These are phyloP conservation scores for Aspergillus hancockii DNA, from an alignment of 495 filamentous ascomycete genomes.

Conservation along the genomic window DNA sequence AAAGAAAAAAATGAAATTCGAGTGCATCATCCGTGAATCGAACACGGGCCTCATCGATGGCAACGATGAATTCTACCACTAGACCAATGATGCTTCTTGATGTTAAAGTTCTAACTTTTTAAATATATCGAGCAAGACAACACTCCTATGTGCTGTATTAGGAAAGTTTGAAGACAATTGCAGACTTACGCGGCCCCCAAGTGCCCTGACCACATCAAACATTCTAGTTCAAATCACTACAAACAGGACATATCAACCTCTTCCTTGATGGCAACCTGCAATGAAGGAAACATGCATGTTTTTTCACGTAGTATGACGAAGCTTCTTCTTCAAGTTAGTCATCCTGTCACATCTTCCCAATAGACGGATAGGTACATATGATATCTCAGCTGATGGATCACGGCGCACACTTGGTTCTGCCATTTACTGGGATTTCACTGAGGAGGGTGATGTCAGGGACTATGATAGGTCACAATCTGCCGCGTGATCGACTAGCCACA, in stretches of 20 bases:
- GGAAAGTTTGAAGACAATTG: neutral
- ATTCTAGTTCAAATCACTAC: neutral
- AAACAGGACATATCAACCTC: neutral
- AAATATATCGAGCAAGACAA: too few relatives aligned
- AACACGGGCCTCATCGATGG: constrained; percentile 62
- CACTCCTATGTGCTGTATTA: neutral
- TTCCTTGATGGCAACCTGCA: constrained; percentile 11
- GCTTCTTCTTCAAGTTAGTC: neutral
- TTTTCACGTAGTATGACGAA: neutral
- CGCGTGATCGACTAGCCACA: neutral
- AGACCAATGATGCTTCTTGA: constrained; percentile 52
- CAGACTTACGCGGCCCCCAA: neutral
- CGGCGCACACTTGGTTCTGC: too few relatives aligned
- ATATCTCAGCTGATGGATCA: neutral
- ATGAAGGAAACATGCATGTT: constrained; percentile 1
- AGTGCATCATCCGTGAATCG: constrained; percentile 59
- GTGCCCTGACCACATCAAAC: neutral
- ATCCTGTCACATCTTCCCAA: neutral
- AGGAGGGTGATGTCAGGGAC: neutral
- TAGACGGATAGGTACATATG: neutral
- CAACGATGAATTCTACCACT: constrained; percentile 63
- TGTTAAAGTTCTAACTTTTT: too few relatives aligned
- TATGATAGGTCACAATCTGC: neutral
- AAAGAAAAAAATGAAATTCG: neutral
- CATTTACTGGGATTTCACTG: too few relatives aligned